phyloP scores from a whole-genome alignment of 331 rosid species.

The Spiraea crenata region DNA sequence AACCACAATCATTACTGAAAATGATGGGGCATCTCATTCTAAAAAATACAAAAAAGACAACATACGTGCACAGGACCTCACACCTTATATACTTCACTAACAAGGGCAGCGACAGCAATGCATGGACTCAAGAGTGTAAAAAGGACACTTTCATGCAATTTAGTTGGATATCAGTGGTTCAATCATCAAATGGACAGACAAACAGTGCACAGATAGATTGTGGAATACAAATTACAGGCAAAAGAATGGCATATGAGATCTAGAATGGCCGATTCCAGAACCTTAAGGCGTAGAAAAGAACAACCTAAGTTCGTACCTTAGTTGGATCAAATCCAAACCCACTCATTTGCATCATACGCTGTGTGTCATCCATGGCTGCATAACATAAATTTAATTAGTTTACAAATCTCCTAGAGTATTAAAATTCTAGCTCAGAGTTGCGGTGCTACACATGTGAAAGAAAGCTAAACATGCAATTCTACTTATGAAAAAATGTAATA shows the following conservation, averaged over 20 bases:
- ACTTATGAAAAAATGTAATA: neutral
- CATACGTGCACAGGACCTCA: neutral
- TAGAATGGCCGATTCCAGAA: constrained; percentile 9
- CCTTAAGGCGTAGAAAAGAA: constrained; percentile 14
- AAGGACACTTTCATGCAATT: neutral
- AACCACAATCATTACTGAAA: neutral
- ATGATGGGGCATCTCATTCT: neutral
- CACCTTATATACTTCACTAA: neutral
- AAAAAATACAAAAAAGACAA: neutral
- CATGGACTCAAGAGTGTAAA: neutral
- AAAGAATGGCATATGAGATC: neutral
- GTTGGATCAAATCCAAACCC: constrained; percentile 96
- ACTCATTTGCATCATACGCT: constrained; percentile 99
- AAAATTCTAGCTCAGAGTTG: neutral
- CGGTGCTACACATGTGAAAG: neutral
- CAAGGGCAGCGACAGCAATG: neutral
- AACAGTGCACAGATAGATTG: neutral
- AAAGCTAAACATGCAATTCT: neutral
- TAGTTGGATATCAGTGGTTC: neutral
- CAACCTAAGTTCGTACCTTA: constrained; percentile 52
- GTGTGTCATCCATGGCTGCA: constrained; percentile 97
- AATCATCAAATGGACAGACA: neutral
- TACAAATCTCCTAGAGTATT: constrained; percentile 6
- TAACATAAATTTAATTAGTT: constrained; percentile 22
- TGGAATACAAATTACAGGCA: neutral